Base-by-base conservation (phyloP, 495 filamentous ascomycete species). In the Penicillium taxi region DNA sequence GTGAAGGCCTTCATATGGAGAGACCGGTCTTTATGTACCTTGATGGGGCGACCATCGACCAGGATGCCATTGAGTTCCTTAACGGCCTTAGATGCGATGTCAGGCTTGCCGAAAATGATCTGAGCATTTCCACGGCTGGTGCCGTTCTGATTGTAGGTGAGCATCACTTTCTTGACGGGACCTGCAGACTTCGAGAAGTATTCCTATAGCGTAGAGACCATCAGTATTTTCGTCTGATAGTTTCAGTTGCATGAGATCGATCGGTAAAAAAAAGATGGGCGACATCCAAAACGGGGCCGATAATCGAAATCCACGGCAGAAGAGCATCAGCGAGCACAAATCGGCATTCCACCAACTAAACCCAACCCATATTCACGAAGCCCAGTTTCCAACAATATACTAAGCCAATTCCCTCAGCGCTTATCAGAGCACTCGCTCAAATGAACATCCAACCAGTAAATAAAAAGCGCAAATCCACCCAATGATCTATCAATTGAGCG, bases 101-200 rank as follows among this genome's bases (percentile, higher is more conserved):
- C 82, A 11, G 78, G 59, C 43, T 84, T 83, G 53, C 56, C 64
- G 67, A 96, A 98, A 42, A 78, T 68, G 45, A 89, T 78, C 6
- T 79, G 82, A 32, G 87, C 86, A 47, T 88, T 80, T 36, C 91
- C 91, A 59, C 87, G 85, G 73, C 89, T 96, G 20, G 73, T 73
- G 32, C 91, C 89, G 53, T 86, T 86, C 27, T 89, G 84, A 52
- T 89, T 90, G 62, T 96, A 96, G 21, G 84, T 86, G 50, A 98
- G 72, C 54, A 84, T 77, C 32, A 84, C 84, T 61, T 73, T 77
- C 73, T 87, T 95, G 61, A 96, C 82, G 33, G 84, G 80, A 28
- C 90, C 93, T 66, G 93, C 75, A 52, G 84, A 81, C 58, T 85
- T 82, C 53, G 69, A 59, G 66, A 98, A 95, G 64, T 95, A 98